Evolutionary conservation across 495 filamentous ascomycete species (phyloP), one percentile per base, ranked within the genome.

Genomic region (Lasiosphaeris hirsuta): DNA sequence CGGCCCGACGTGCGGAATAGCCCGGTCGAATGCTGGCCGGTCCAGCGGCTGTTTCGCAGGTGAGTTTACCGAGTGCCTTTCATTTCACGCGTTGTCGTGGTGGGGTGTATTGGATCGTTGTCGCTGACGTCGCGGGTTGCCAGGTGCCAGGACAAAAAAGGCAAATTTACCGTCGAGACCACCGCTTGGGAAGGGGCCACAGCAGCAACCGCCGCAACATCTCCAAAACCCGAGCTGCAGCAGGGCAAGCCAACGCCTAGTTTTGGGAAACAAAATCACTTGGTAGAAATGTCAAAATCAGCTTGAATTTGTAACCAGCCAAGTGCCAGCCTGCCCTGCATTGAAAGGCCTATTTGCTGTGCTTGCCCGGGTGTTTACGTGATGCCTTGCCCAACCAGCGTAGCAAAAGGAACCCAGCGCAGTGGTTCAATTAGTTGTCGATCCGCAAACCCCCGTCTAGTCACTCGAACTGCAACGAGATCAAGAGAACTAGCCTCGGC

Each of bases 31-130:
- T 96, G 92, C 68, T 79, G 82, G 74, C 87, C 89, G 10, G 73
- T 95, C 11, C 81, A 90, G 67, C 79, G 90, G 65, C 78, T 89
- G 63, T 96, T 95, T 75, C 81, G 92, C 69, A 77, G 80, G 92
- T 96, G 71, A 73, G 86, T 72, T 46, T 6, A 7, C 7, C 10
- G 33, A 30, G 10, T n/a, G 50, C 45, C n/a, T 6, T n/a, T n/a
- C 9, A 38, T 45, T 45, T 37, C 33, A 57, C 11, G 34, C 52
- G 7, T 56, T 40, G 57, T 8, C 10, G 41, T 62, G 40, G 58
- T 52, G 57, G 55, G 30, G 9, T 54, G 36, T 58, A 14, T 53
- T 46, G 53, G 39, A 47, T 34, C 30, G 50, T 14, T 14, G 54
- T 15, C 13, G 61, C 63, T 66, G 59, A 64, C 36, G 14, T 51